These are phyloP conservation scores for Hypoxylon sp. DNA, from an alignment of 2,329 filamentous ascomycete genomes.

Conservation along the genomic window DNA sequence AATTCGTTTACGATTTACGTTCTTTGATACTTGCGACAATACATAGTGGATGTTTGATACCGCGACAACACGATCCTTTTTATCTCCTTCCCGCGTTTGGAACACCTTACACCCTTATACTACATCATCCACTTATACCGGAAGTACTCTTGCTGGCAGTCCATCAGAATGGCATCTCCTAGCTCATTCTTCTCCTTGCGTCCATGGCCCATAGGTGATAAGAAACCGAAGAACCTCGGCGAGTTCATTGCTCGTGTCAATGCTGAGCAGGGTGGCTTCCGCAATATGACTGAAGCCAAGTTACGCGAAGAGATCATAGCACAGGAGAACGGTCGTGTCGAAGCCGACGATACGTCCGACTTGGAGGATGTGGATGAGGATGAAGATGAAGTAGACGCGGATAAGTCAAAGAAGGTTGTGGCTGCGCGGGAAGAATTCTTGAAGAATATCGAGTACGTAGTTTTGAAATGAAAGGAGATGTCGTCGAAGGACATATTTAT, in stretches of 20 bases:
- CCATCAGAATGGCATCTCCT: conserved; percentile 44
- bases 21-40: neutral
- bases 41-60: neutral
- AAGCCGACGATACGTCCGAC: conserved; percentile 61
- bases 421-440: conserved; percentile 72
- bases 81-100: neutral
- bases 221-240: conserved; percentile 73
- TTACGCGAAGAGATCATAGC: conserved; percentile 77
- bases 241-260: conserved; percentile 86
- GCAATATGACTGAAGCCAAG: conserved; percentile 80
- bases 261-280: conserved; percentile 83
- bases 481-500: conserved; percentile 38
- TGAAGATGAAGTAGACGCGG: conserved; percentile 50
- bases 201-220: conserved; percentile 72
- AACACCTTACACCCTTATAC: neutral
- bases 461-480: neutral
- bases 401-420: conserved; percentile 60
- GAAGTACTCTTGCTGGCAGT: neutral
- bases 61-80: neutral
- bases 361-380: conserved; percentile 64
- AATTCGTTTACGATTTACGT: neutral
- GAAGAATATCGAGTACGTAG: conserved; percentile 69
- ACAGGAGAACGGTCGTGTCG: conserved; percentile 58
- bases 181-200: conserved; percentile 70
- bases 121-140: neutral